Percentiles rank a stretch among this genome's conserved stretches.
phyloP scores from a whole-genome alignment of 2,329 filamentous ascomycete genomes.

The Esteya vermicola region DNA sequence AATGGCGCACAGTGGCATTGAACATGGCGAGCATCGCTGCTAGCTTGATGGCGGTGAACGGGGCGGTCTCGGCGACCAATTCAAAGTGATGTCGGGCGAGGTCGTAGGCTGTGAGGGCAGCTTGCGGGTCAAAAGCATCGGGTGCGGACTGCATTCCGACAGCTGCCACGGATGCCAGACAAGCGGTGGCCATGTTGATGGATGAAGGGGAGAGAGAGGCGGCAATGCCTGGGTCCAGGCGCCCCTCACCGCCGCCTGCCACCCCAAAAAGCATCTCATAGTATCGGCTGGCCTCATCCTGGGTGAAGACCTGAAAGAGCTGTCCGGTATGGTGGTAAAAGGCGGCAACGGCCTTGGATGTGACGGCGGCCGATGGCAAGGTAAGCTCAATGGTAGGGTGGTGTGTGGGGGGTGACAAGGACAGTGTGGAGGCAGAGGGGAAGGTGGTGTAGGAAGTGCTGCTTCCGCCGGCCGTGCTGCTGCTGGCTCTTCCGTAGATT shows the following conservation, averaged over 20 bases:
- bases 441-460: too few relatives aligned
- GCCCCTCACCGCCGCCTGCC: background rate
- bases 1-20: slow-evolving; percentile 17
- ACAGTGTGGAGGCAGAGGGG: too few relatives aligned
- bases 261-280: background rate
- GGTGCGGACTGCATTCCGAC: slow-evolving; percentile 16
- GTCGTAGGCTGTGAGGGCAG: slow-evolving; percentile 13
- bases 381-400: slow-evolving; percentile 9
- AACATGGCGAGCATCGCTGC: slow-evolving; percentile 17
- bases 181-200: slow-evolving; percentile 11
- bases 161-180: slow-evolving; percentile 14
- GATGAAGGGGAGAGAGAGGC: too few relatives aligned
- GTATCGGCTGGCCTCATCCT: background rate
- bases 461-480: too few relatives aligned
- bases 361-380: slow-evolving; percentile 11
- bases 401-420: too few relatives aligned
- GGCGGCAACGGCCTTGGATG: slow-evolving; percentile 2
- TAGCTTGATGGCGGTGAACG: slow-evolving; percentile 16
- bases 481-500: too few relatives aligned
- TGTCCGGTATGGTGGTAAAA: background rate
- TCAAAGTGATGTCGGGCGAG: slow-evolving; percentile 15
- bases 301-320: background rate
- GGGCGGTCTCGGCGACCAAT: slow-evolving; percentile 12
- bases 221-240: background rate
- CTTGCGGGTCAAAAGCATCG: slow-evolving; percentile 6